Conservation (phyloP, 2,329 filamentous ascomycete species). For the Penicillium sp. region DNA sequence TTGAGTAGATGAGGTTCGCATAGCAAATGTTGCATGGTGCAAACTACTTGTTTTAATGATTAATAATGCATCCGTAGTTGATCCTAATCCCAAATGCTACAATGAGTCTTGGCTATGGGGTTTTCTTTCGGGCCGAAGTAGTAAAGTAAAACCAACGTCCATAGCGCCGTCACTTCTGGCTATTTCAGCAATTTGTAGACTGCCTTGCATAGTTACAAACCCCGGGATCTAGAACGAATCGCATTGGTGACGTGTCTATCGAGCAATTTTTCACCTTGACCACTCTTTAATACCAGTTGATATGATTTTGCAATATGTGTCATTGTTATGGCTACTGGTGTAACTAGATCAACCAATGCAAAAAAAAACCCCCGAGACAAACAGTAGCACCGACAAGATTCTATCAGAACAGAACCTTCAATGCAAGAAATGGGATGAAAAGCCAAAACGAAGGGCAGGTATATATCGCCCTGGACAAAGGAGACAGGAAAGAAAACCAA, state of each 20-base stretch:
- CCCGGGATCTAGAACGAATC: no score
- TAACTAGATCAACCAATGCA: neutral
- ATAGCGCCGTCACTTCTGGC: no score
- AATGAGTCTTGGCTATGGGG: no score
- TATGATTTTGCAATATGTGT: neutral
- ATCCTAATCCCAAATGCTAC: no score
- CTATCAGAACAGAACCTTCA: neutral
- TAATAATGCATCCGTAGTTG: neutral
- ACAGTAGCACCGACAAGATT: neutral
- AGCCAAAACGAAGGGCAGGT: neutral
- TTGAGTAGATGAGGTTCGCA: constrained; percentile 11
- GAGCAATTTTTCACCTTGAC: no score
- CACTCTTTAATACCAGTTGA: neutral
- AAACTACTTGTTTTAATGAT: neutral
- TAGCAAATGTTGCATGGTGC: constrained; percentile 15
- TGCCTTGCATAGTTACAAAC: no score
- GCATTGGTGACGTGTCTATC: no score
- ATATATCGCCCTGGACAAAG: neutral
- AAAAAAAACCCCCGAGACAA: neutral
- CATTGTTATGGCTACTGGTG: neutral
- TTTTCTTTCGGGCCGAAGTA: no score
- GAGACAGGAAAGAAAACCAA: neutral
- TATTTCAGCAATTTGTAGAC: no score
- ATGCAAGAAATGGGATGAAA: neutral
- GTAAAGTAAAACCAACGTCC: no score